Conservation (phyloP, 495 filamentous ascomycete species). For the Sabuloglossum arenarium region DNA sequence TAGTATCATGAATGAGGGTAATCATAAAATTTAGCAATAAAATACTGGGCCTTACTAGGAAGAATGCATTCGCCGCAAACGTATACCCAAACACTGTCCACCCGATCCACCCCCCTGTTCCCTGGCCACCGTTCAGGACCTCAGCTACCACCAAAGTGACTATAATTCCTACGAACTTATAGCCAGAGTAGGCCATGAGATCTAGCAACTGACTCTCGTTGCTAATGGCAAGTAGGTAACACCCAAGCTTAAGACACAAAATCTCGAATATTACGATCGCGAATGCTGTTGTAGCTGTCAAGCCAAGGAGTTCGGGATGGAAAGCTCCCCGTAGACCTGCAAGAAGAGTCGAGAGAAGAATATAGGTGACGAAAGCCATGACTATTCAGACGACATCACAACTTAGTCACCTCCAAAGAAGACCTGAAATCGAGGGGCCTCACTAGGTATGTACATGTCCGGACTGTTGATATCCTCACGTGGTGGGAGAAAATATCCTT, state of each 20-base stretch:
- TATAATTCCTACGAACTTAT: constrained; percentile 97
- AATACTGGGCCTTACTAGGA: constrained; percentile 40
- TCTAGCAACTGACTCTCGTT: constrained; percentile 77
- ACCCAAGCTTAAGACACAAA: constrained; percentile 69
- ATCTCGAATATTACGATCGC: constrained; percentile 74
- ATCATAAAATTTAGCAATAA: neutral
- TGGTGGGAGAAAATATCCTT: constrained; percentile 82
- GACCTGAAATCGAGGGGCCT: neutral
- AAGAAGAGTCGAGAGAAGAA: constrained; percentile 72
- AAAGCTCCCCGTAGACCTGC: constrained; percentile 86
- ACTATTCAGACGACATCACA: constrained; percentile 15
- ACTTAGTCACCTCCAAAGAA: constrained; percentile 17
- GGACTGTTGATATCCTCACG: constrained; percentile 93
- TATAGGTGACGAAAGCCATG: constrained; percentile 92
- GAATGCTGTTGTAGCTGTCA: constrained; percentile 66
- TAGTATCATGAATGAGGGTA: neutral
- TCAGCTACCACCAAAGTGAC: constrained; percentile 60
- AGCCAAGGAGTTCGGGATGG: constrained; percentile 78
- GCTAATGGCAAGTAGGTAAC: constrained; percentile 80
- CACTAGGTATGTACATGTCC: constrained; percentile 88
- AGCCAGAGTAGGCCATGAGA: constrained; percentile 85
- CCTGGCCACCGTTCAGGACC: constrained; percentile 50
- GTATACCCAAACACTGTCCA: constrained; percentile 83
- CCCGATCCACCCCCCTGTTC: constrained; percentile 67
- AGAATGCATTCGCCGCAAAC: constrained; percentile 86